These are phyloP conservation scores for Hirschfeldia incana DNA, from an alignment of 345 rosid species.

Conservation along the genomic window DNA sequence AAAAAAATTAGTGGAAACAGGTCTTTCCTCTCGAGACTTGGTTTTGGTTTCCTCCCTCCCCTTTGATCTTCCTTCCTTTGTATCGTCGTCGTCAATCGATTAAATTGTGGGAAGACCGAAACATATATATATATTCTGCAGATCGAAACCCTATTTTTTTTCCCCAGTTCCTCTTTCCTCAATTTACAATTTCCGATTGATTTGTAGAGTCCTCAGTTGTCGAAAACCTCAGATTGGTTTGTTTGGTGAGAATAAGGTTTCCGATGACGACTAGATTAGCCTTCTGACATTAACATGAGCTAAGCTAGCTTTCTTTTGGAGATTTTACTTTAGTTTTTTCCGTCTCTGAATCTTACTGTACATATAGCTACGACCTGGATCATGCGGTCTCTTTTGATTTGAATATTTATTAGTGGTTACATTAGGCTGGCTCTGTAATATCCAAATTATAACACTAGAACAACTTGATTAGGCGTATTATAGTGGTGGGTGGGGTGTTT, in stretches of 20 bases:
- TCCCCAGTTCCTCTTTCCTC: too few species aligned
- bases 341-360: constrained; percentile 24
- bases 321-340: too few species aligned
- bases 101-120: background rate
- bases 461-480: constrained; percentile 13
- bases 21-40: constrained; percentile 16
- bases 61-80: constrained; percentile 25
- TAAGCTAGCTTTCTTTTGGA: too few species aligned
- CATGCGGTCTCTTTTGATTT: constrained; percentile 11
- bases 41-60: background rate
- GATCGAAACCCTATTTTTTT: constrained; percentile 19
- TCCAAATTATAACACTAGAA: background rate
- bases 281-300: too few species aligned
- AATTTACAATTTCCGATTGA: too few species aligned
- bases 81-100: constrained; percentile 32
- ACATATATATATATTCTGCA: background rate
- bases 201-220: too few species aligned
- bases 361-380: constrained; percentile 20
- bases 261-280: too few species aligned
- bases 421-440: background rate
- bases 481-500: background rate
- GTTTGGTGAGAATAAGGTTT: background rate
- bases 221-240: too few species aligned
- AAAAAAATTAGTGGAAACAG: constrained; percentile 23
- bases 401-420: too few species aligned